Conservation (phyloP, 371 early-diverging fungal genomes). For the Cokeromyces recurvatus region DNA sequence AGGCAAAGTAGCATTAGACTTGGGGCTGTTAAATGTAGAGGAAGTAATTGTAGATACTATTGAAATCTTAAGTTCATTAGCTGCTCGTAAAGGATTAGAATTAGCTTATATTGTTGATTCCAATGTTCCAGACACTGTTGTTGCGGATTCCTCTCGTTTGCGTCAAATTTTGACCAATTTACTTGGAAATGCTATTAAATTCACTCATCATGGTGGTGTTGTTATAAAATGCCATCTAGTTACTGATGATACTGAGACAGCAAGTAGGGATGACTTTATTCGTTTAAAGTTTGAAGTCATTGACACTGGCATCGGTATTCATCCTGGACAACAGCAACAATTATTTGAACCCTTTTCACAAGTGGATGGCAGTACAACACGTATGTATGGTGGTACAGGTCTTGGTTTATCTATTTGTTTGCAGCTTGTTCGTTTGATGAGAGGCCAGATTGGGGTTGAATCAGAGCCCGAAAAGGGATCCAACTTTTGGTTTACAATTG, state of each 20-base stretch:
- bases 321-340: slow-evolving; percentile 42
- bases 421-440: slow-evolving; percentile 54
- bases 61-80: slow-evolving; percentile 49
- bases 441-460: slow-evolving; percentile 49
- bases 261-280: slow-evolving; percentile 6
- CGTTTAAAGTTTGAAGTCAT: slow-evolving; percentile 47
- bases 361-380: slow-evolving; percentile 54
- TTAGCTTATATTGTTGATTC: slow-evolving; percentile 46
- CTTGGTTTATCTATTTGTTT: slow-evolving; percentile 59
- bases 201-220: slow-evolving; percentile 57
- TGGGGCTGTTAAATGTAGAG: slow-evolving; percentile 51
- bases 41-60: slow-evolving; percentile 52
- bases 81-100: slow-evolving; percentile 47
- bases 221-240: slow-evolving; percentile 40
- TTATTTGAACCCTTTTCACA: slow-evolving; percentile 63
- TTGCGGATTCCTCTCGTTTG: slow-evolving; percentile 41
- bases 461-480: slow-evolving; percentile 51
- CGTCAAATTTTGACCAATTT: slow-evolving; percentile 43
- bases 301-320: slow-evolving; percentile 64
- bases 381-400: slow-evolving; percentile 63
- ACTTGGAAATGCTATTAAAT: slow-evolving; percentile 65
- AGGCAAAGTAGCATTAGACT: slow-evolving; percentile 37
- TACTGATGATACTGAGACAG: slow-evolving; percentile 10
- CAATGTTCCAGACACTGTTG: slow-evolving; percentile 39
- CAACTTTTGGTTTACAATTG: slow-evolving; percentile 54